phyloP scores from a whole-genome alignment of 2,329 filamentous ascomycete species.

The Coniochaeta pulveracea region DNA sequence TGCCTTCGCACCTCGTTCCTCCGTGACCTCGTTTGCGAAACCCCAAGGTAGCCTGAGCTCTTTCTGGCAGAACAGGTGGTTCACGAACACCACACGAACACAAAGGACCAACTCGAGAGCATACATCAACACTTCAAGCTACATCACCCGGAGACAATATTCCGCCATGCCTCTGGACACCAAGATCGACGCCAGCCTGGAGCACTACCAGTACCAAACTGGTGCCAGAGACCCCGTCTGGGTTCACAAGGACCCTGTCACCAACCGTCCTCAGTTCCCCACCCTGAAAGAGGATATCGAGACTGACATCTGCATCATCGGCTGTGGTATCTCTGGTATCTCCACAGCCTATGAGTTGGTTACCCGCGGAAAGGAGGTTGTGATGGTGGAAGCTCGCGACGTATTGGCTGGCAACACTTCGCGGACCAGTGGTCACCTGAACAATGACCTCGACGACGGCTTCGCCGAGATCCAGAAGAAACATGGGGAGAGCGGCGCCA shows the following conservation, averaged over 20 bases:
- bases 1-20: background rate
- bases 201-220: slow-evolving; percentile 26
- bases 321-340: slow-evolving; percentile 40
- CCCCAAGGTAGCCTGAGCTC: background rate
- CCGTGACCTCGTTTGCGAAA: background rate
- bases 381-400: slow-evolving; percentile 42
- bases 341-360: slow-evolving; percentile 42
- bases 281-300: slow-evolving; percentile 28
- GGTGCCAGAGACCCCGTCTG: slow-evolving; percentile 40
- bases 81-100: background rate
- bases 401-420: slow-evolving; percentile 41
- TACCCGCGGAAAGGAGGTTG: slow-evolving; percentile 32
- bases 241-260: slow-evolving; percentile 35
- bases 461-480: slow-evolving; percentile 38
- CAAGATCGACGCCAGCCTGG: background rate
- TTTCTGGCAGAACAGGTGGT: slow-evolving; percentile 2
- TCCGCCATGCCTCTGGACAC: slow-evolving; percentile 1
- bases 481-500: slow-evolving; percentile 36
- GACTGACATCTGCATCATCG: slow-evolving; percentile 37
- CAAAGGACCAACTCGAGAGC: background rate
- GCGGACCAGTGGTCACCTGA: slow-evolving; percentile 40
- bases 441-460: slow-evolving; percentile 41
- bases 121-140: background rate
- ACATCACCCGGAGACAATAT: background rate
- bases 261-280: slow-evolving; percentile 28